phyloP scores from a whole-genome alignment of 495 filamentous ascomycete genomes.

The Penicillium desertorum region DNA sequence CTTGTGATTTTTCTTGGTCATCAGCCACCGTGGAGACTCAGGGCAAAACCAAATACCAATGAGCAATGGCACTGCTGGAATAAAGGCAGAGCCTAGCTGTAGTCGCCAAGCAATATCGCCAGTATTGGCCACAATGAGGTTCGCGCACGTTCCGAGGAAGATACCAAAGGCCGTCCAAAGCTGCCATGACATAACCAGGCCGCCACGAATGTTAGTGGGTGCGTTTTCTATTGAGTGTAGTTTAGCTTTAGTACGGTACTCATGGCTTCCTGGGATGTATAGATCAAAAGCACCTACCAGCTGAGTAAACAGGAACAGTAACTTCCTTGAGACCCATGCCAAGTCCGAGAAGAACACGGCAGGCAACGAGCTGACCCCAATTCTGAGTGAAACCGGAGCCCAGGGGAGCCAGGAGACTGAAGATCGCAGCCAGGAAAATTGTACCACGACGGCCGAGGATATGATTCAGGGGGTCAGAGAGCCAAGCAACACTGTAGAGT shows the following conservation, averaged over 20 bases:
- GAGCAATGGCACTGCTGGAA: slow-evolving; percentile 68
- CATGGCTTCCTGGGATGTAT: neutral
- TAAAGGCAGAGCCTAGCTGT: slow-evolving; percentile 75
- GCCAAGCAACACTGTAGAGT: slow-evolving; percentile 58
- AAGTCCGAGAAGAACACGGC: slow-evolving; percentile 66
- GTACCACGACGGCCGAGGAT: slow-evolving; percentile 63
- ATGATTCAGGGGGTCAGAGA: slow-evolving; percentile 70
- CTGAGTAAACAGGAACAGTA: slow-evolving; percentile 70
- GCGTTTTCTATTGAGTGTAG: slow-evolving; percentile 54
- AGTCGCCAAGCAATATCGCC: slow-evolving; percentile 68
- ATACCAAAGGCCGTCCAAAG: slow-evolving; percentile 85
- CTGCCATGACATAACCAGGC: slow-evolving; percentile 84
- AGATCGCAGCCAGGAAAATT: slow-evolving; percentile 65
- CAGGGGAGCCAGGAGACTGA: slow-evolving; percentile 61
- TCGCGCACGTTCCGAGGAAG: slow-evolving; percentile 68
- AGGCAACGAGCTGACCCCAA: slow-evolving; percentile 62
- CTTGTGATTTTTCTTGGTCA: slow-evolving; percentile 61
- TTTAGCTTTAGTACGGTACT: neutral
- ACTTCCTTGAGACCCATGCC: slow-evolving; percentile 64
- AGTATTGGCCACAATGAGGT: slow-evolving; percentile 61
- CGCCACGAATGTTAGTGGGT: slow-evolving; percentile 72
- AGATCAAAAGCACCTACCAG: slow-evolving; percentile 23
- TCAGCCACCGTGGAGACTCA: slow-evolving; percentile 49
- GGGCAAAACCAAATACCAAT: slow-evolving; percentile 71
- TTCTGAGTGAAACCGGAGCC: slow-evolving; percentile 63